These are phyloP conservation scores for Ogataea ganodermae DNA, from an alignment of 805 yeast species.

Conservation along the genomic window DNA sequence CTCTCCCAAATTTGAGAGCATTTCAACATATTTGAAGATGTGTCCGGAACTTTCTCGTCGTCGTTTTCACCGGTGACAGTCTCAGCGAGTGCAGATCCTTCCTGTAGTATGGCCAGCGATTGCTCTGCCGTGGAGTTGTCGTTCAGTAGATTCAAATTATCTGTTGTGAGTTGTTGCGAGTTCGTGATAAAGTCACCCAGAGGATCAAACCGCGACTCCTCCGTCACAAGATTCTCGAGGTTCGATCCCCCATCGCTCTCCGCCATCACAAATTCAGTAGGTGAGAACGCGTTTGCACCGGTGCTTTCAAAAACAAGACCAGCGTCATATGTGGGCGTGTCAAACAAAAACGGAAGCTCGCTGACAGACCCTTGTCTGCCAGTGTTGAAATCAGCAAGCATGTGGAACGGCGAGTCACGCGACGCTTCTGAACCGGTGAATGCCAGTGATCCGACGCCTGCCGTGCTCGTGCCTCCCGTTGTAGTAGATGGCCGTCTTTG, in stretches of 20 bases:
- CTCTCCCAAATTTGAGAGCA: conserved; percentile 98
- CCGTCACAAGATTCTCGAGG: conserved; percentile 5
- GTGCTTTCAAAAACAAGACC: conserved; percentile 46
- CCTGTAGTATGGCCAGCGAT: conserved; percentile 17
- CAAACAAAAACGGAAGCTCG: conserved; percentile 52
- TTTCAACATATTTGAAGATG: conserved; percentile 57
- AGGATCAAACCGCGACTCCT: conserved; percentile 16
- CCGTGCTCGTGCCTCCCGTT: conserved; percentile 10
- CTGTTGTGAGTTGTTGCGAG: conserved; percentile 20
- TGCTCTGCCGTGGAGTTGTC: conserved; percentile 14
- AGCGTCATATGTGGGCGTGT: conserved; percentile 52
- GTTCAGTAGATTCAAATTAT: conserved; percentile 24
- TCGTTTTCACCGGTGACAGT: conserved; percentile 26
- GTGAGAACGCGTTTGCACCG: conserved; percentile 19
- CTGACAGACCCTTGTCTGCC: conserved; percentile 15
- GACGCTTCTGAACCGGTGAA: conserved; percentile 5
- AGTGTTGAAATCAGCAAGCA: conserved; percentile 16
- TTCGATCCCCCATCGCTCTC: conserved; percentile 4
- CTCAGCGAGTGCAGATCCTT: conserved; percentile 16
- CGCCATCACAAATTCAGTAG: conserved; percentile 14
- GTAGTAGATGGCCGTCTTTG: conserved; percentile 15
- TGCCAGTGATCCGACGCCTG: background rate
- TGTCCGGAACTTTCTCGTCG: conserved; percentile 62
- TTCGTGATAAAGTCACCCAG: conserved; percentile 23
- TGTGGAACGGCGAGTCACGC: conserved; percentile 26